A percentile compares a stretch with the other conserved stretches of the same genome.
phyloP scores from a whole-genome alignment of 768 basidiomycete species.

The Russula ochroleuca region DNA sequence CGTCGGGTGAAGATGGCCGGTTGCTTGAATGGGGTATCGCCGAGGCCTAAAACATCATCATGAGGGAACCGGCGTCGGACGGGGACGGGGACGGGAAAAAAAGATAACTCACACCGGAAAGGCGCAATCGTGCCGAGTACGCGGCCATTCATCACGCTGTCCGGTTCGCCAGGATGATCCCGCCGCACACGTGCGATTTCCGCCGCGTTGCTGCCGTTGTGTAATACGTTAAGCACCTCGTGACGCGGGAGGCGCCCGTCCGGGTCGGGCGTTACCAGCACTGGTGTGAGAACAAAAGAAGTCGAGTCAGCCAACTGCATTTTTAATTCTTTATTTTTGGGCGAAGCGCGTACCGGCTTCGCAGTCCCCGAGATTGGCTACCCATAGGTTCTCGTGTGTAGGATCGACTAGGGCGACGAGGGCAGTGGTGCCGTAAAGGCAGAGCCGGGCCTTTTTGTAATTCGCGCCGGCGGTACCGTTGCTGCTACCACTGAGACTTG shows the following conservation, averaged over 20 bases:
- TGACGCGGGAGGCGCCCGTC: constrained; percentile 49
- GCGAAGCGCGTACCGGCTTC: constrained; percentile 54
- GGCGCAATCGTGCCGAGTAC: constrained; percentile 78
- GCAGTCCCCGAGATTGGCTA: constrained; percentile 79
- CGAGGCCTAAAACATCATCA: constrained; percentile 31
- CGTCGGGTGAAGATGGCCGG: constrained; percentile 34
- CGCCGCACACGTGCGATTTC: constrained; percentile 60
- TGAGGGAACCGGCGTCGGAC: background rate
- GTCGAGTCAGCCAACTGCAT: background rate
- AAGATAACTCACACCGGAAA: constrained; percentile 56
- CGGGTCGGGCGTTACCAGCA: constrained; percentile 44
- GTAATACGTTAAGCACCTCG: constrained; percentile 56
- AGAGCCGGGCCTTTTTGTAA: constrained; percentile 62
- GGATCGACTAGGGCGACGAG: constrained; percentile 73
- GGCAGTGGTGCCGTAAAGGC: constrained; percentile 81
- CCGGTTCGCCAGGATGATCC: constrained; percentile 67
- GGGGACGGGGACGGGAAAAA: background rate
- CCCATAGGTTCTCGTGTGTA: constrained; percentile 65
- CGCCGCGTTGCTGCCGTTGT: constrained; percentile 65
- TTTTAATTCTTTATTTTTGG: background rate
- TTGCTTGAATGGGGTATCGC: constrained; percentile 39
- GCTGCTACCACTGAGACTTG: constrained; percentile 34
- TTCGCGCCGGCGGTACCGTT: constrained; percentile 46
- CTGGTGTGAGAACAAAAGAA: constrained; percentile 17
- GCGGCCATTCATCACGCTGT: constrained; percentile 60